These are phyloP conservation scores for Mortierella sp. DNA, from an alignment of 371 early-diverging fungal species.

Conservation along the genomic window DNA sequence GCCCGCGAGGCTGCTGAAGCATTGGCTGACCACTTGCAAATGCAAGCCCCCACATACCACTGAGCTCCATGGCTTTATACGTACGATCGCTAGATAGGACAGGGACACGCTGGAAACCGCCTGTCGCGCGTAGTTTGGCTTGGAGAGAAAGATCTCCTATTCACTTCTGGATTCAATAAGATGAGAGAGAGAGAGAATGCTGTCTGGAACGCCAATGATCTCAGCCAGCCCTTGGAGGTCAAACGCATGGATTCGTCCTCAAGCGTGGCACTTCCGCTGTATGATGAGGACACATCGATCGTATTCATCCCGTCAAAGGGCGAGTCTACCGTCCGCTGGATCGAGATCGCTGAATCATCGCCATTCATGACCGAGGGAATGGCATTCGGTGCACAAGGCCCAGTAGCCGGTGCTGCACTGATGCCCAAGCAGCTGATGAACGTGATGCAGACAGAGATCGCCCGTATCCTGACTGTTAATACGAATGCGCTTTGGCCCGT, in stretches of 20 bases:
- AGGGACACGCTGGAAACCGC: conserved; percentile 72
- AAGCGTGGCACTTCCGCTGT: conserved; percentile 74
- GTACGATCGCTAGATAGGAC: conserved; percentile 50
- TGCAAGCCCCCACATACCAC: no score
- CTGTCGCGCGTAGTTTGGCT: conserved; percentile 76
- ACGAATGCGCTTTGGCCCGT: conserved; percentile 73
- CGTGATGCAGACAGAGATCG: conserved; percentile 85
- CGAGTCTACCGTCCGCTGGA: conserved; percentile 74
- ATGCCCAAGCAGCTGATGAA: conserved; percentile 76
- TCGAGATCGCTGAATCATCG: conserved; percentile 62
- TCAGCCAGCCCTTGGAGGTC: conserved; percentile 63
- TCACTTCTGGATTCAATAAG: conserved; percentile 78
- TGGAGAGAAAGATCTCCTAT: conserved; percentile 67
- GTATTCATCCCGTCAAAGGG: conserved; percentile 73
- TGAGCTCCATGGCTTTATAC: no score
- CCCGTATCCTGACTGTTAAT: conserved; percentile 68
- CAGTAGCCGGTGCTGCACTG: conserved; percentile 69
- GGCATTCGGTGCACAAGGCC: conserved; percentile 57
- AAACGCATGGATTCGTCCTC: conserved; percentile 70
- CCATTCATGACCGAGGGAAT: conserved; percentile 65
- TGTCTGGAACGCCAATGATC: conserved; percentile 78
- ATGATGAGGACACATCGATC: conserved; percentile 82
- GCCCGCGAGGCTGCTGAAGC: no score
- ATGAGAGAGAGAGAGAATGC: conserved; percentile 74
- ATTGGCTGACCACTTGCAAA: neutral